A percentile compares a stretch with the other conserved stretches of the same genome.
These are phyloP conservation scores for Trichoderma pleuroti DNA, from an alignment of 2,329 filamentous ascomycete species.

Conservation along the genomic window DNA sequence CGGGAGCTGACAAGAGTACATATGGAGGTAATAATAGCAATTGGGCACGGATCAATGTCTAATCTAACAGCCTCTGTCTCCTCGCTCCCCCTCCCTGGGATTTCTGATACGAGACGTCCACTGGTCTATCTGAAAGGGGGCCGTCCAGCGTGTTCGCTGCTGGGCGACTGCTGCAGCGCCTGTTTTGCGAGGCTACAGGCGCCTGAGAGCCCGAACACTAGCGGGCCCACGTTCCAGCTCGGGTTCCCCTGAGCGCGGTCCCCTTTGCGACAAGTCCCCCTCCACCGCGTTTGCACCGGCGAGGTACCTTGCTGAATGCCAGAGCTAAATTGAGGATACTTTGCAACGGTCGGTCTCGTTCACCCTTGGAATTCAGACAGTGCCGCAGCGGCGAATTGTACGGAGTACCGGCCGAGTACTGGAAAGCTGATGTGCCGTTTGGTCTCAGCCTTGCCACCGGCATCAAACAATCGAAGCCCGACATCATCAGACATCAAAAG, in stretches of 20 bases:
- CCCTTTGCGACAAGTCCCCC: conserved; percentile 5
- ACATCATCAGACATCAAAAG: background rate
- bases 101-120: background rate
- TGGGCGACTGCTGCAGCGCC: background rate
- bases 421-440: background rate
- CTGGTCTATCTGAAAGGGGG: background rate
- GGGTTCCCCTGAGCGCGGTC: conserved; percentile 5
- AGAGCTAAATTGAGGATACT: conserved; percentile 8
- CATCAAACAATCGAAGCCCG: background rate
- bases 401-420: background rate
- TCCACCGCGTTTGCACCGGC: background rate
- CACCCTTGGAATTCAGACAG: conserved; percentile 13
- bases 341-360: background rate
- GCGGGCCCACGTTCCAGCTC: conserved; percentile 18
- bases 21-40: conserved; percentile 1
- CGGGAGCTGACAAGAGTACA: background rate
- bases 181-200: background rate
- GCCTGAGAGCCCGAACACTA: background rate
- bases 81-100: background rate
- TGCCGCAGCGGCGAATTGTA: background rate
- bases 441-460: conserved; percentile 10
- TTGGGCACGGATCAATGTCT: background rate
- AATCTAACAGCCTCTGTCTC: background rate
- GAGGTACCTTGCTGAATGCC: conserved; percentile 6
- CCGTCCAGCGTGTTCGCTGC: background rate